phyloP scores from a whole-genome alignment of 225 moss, liverwort and hornwort species.

The Anthoceros angustus region DNA sequence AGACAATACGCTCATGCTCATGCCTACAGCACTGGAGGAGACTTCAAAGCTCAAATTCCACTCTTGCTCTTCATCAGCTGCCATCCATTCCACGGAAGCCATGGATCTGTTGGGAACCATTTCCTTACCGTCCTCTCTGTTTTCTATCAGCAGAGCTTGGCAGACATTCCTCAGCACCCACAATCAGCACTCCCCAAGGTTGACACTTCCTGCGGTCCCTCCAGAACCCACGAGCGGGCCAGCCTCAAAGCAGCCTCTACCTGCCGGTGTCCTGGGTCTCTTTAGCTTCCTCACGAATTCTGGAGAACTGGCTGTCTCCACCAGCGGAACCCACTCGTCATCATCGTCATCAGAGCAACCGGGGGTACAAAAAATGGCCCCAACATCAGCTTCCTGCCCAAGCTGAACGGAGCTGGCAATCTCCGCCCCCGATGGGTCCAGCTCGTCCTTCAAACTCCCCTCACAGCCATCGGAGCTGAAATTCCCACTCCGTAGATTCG shows the following conservation, averaged over 20 bases:
- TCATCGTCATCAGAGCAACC: not conserved
- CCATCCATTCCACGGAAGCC: not conserved
- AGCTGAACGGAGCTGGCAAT: not conserved
- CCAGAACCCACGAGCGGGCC: not conserved
- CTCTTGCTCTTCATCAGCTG: not conserved
- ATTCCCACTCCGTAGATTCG: too few species aligned
- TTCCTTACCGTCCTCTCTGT: not conserved
- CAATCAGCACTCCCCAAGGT: not conserved
- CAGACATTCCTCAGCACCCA: not conserved
- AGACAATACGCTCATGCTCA: not conserved
- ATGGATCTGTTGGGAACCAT: not conserved
- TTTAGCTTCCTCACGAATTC: conserved; percentile 3
- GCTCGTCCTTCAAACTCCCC: too few species aligned
- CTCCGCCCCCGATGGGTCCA: too few species aligned
- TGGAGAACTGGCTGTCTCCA: not conserved
- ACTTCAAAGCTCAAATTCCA: not conserved
- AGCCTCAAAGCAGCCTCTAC: not conserved
- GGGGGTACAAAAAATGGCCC: not conserved
- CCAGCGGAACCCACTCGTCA: not conserved
- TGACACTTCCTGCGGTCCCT: not conserved
- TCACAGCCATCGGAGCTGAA: too few species aligned
- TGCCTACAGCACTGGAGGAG: not conserved
- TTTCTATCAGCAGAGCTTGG: not conserved
- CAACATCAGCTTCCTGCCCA: not conserved
- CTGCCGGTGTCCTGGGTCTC: not conserved